phyloP scores from a whole-genome alignment of 1,284 basidiomycete genomes.

The Malassezia cuniculi region DNA sequence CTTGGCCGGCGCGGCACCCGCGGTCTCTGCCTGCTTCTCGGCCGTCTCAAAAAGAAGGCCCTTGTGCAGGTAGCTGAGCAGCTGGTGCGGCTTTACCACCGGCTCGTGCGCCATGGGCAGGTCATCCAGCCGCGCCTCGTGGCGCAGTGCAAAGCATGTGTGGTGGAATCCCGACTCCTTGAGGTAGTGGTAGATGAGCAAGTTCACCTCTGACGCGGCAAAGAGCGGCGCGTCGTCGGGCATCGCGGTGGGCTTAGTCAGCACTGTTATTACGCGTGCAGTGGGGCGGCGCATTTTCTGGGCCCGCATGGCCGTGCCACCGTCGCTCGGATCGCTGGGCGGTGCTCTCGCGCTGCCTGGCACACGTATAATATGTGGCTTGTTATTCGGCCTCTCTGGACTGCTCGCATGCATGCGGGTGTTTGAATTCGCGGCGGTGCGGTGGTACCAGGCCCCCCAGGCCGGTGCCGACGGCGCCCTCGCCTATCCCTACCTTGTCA shows the following conservation, averaged over 20 bases:
- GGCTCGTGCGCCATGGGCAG: slow-evolving; percentile 35
- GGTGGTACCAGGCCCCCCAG: slow-evolving; percentile 45
- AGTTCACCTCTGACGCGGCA: slow-evolving; percentile 39
- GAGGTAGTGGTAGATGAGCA: slow-evolving; percentile 44
- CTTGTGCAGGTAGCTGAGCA: slow-evolving; percentile 35
- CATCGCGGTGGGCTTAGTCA: not conserved
- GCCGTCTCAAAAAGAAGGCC: slow-evolving; percentile 40
- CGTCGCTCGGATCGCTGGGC: no score
- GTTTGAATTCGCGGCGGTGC: not conserved
- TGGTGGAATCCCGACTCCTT: slow-evolving; percentile 32
- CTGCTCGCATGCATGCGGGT: slow-evolving; percentile 7
- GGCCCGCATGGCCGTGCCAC: no score
- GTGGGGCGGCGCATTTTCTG: not conserved
- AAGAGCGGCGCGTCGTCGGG: slow-evolving; percentile 18
- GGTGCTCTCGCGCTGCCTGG: slow-evolving; percentile 4
- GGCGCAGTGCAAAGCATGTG: slow-evolving; percentile 20
- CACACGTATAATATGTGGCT: slow-evolving; percentile 31
- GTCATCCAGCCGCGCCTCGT: slow-evolving; percentile 41
- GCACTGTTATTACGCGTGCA: not conserved
- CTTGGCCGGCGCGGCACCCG: no score
- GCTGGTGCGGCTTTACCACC: slow-evolving; percentile 36
- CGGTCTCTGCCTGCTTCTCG: slow-evolving; percentile 36
- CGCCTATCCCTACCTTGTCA: slow-evolving; percentile 61
- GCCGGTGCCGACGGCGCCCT: slow-evolving; percentile 47
- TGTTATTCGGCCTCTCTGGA: slow-evolving; percentile 4